Evolutionary conservation across 2,329 filamentous ascomycete genomes (phyloP).

Genomic region (Paecilomyces sp.): DNA sequence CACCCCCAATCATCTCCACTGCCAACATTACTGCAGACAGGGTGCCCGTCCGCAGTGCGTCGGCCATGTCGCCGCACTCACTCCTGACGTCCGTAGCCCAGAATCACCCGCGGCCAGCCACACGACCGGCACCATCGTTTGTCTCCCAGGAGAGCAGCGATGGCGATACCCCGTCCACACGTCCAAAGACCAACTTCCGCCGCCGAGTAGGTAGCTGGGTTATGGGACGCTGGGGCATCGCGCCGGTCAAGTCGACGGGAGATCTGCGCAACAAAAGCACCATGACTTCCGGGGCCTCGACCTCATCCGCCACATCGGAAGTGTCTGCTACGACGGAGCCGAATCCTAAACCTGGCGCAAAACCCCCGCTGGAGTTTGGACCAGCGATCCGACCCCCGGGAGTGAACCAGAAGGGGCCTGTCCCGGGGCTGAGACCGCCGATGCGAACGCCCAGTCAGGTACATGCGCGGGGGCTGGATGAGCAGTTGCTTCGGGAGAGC

Average conservation of each 20-base stretch:
- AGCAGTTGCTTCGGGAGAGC: conserved; percentile 54
- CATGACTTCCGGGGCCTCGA: conserved; percentile 2
- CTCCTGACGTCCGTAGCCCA: conserved; percentile 32
- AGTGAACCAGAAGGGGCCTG: conserved; percentile 70
- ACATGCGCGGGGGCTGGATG: conserved; percentile 52
- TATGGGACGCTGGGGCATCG: conserved; percentile 55
- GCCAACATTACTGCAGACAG: conserved; percentile 28
- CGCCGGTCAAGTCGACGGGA: conserved; percentile 27
- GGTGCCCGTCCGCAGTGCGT: conserved; percentile 13
- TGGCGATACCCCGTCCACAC: conserved; percentile 12
- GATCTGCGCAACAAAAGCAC: conserved; percentile 4
- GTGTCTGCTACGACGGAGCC: conserved; percentile 11
- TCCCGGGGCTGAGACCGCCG: conserved; percentile 62
- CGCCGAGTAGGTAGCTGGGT: conserved; percentile 60
- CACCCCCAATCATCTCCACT: conserved; percentile 30
- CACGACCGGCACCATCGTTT: conserved; percentile 16
- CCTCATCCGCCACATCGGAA: conserved; percentile 10
- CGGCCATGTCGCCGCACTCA: conserved; percentile 20
- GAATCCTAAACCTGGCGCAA: not conserved
- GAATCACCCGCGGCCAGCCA: conserved; percentile 8
- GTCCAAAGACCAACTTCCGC: conserved; percentile 32
- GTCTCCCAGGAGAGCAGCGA: conserved; percentile 12
- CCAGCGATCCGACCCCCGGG: conserved; percentile 50
- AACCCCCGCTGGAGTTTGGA: conserved; percentile 52
- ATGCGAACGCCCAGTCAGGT: conserved; percentile 51